Evolutionary conservation across 768 basidiomycete genomes (phyloP), one percentile per base, ranked within the genome.

Genomic region (Phlegmacium glaucopus): DNA sequence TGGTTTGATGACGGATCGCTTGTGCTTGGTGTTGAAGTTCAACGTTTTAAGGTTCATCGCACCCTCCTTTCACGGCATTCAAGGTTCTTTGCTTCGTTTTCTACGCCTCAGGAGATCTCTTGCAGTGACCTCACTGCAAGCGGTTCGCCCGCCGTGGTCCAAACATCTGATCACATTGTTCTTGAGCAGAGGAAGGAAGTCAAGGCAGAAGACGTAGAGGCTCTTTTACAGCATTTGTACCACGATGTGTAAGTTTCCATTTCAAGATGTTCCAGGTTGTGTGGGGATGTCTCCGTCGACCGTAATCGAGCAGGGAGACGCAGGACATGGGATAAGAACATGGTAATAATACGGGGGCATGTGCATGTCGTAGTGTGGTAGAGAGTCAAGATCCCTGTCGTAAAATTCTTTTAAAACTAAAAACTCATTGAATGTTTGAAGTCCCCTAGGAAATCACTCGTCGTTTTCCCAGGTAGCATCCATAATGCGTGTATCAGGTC

Each of bases 1-100:
- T 87, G 83, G 83, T 79, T 86, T 52, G 71, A 80, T 28, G 85
- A 87, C 56, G 86, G 80, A 49, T 79, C 79, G 15, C 59, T 85
- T 10, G 62, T 83, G 26, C 57, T 87, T 29, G 67, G 66, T 49
- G 65, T 76, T 29, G 61, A 71, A 49, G 59, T 68, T 16, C 59
- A 71, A 18, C 55, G 70, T 17, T 89, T 82, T 71, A 82, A 72
- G 56, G 65, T 88, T 28, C 84, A 86, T 56, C 63, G 63, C 29
- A 67, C 72, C 4, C 59, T 87, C 6, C 60, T 87, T 4, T 61
- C 67, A 30, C 71, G 79, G 10, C 79, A 83, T 48, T 84, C 82
- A 1, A 65, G 50, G 16, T 68, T 60, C 44, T 63, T 73, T 38
- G 52, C 61, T 29, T 44, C 62, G 1, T 6, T 47, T 29, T 13